A percentile compares a stretch with the other conserved stretches of the same genome.
These are phyloP conservation scores for Chamaecrista fasciculata DNA, from an alignment of 306 rosid species.

Conservation along the genomic window DNA sequence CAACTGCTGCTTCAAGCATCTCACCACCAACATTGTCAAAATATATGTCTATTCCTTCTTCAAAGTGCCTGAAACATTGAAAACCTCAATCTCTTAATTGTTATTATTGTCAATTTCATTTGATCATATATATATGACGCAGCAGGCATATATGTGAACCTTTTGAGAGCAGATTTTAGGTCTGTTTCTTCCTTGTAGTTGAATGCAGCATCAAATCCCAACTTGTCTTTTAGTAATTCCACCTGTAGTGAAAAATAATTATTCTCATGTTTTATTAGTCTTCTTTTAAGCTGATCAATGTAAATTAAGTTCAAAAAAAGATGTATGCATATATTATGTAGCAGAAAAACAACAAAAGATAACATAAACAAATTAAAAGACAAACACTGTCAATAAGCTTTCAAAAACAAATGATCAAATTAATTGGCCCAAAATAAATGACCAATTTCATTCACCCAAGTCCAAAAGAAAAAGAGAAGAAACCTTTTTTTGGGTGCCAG, in stretches of 20 bases:
- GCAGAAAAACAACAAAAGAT: too few relatives aligned
- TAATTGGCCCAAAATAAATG: too few relatives aligned
- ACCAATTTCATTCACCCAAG: too few relatives aligned
- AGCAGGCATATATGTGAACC: too few relatives aligned
- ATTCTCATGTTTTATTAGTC: background rate
- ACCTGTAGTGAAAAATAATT: slow-evolving; percentile 40
- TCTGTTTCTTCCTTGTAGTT: slow-evolving; percentile 71
- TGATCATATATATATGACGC: too few relatives aligned
- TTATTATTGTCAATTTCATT: too few relatives aligned
- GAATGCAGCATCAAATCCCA: slow-evolving; percentile 82
- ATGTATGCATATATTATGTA: too few relatives aligned
- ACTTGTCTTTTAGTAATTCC: slow-evolving; percentile 52
- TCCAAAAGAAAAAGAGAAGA: too few relatives aligned
- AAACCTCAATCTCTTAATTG: too few relatives aligned
- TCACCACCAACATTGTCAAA: slow-evolving; percentile 81
- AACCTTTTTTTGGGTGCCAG: slow-evolving; percentile 70
- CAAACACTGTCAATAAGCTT: too few relatives aligned
- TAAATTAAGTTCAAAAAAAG: background rate
- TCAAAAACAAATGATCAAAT: too few relatives aligned
- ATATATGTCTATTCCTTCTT: slow-evolving; percentile 73
- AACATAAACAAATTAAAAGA: too few relatives aligned
- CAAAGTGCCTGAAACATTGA: slow-evolving; percentile 60
- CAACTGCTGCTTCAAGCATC: slow-evolving; percentile 69
- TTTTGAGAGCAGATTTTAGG: slow-evolving; percentile 54
- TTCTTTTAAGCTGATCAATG: background rate